phyloP scores from a whole-genome alignment of 495 filamentous ascomycete species.

The Rhizodiscina lignyota region DNA sequence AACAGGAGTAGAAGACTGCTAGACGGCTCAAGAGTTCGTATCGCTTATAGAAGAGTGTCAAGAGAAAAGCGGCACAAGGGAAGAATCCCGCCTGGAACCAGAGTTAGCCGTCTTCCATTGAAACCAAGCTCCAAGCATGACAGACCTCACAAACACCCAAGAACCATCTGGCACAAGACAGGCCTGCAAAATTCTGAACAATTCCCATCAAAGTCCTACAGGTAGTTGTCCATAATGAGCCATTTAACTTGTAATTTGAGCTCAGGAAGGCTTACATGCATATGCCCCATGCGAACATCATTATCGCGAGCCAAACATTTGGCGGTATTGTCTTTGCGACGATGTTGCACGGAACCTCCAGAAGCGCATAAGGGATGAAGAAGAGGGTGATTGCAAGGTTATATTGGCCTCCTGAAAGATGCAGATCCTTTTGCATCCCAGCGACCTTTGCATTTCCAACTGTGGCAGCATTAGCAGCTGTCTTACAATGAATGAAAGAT shows the following conservation, averaged over 20 bases:
- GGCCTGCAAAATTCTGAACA: constrained; percentile 30
- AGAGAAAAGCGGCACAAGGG: constrained; percentile 41
- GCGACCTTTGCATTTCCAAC: constrained; percentile 35
- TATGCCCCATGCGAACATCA: constrained; percentile 1
- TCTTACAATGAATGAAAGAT: too few relatives aligned
- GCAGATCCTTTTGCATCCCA: constrained; percentile 33
- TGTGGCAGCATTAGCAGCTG: too few relatives aligned
- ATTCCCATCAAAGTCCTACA: constrained; percentile 34
- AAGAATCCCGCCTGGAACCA: constrained; percentile 45
- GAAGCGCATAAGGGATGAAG: constrained; percentile 50
- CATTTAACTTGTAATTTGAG: too few relatives aligned
- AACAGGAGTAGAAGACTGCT: constrained; percentile 29
- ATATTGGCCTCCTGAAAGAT: constrained; percentile 31
- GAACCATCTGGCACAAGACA: constrained; percentile 36
- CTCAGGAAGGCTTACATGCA: too few relatives aligned
- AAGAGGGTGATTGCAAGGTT: constrained; percentile 40
- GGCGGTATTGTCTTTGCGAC: constrained; percentile 45
- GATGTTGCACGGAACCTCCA: constrained; percentile 27
- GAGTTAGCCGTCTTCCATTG: too few relatives aligned
- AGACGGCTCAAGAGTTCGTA: constrained; percentile 39
- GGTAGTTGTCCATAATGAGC: constrained; percentile 35
- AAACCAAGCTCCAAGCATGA: constrained; percentile 9
- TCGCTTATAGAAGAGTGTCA: constrained; percentile 44
- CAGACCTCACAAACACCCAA: constrained; percentile 21
- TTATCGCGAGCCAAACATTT: neutral